Percentiles rank a stretch among this genome's conserved stretches.
Conservation (phyloP, 2,329 filamentous ascomycete genomes). For the Tolypocladium paradoxum region DNA sequence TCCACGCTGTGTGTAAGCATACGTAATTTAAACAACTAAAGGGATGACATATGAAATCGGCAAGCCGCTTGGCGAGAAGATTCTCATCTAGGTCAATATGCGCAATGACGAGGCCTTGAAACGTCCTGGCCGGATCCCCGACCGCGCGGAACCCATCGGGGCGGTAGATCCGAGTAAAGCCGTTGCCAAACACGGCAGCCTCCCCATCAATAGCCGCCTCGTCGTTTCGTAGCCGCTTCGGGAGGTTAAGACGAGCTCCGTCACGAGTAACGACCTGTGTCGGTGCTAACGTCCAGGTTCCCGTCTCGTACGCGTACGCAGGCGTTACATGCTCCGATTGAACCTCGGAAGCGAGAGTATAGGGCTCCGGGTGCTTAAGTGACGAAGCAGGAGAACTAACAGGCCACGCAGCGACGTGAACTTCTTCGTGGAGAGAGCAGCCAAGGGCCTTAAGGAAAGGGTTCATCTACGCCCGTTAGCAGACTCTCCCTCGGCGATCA, state of each 20-base stretch:
- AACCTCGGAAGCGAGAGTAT: conserved; percentile 40
- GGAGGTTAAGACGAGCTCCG: conserved; percentile 39
- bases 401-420: conserved; percentile 45
- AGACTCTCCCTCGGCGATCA: too few relatives aligned
- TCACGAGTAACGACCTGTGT: conserved; percentile 42
- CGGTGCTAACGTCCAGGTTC: conserved; percentile 41
- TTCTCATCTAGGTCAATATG: conserved; percentile 36
- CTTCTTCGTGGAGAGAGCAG: conserved; percentile 34
- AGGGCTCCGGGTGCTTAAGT: conserved; percentile 38
- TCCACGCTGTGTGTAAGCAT: too few relatives aligned
- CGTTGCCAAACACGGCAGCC: conserved; percentile 27
- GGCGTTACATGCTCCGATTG: conserved; percentile 41
- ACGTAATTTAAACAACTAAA: too few relatives aligned
- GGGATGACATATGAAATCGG: conserved; percentile 35
- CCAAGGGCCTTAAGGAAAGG: conserved; percentile 41
- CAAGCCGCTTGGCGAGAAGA: conserved; percentile 41
- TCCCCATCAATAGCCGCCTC: conserved; percentile 13
- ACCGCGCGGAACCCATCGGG: conserved; percentile 38
- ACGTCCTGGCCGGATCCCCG: conserved; percentile 37
- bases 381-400: conserved; percentile 35
- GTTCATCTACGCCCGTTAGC: conserved; percentile 30
- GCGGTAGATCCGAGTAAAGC: conserved; percentile 41
- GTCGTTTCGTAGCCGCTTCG: conserved; percentile 18
- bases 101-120: conserved; percentile 43
- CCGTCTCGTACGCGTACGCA: conserved; percentile 46